Conservation (phyloP, 768 basidiomycete genomes). For the Paxillus rubicundulus region DNA sequence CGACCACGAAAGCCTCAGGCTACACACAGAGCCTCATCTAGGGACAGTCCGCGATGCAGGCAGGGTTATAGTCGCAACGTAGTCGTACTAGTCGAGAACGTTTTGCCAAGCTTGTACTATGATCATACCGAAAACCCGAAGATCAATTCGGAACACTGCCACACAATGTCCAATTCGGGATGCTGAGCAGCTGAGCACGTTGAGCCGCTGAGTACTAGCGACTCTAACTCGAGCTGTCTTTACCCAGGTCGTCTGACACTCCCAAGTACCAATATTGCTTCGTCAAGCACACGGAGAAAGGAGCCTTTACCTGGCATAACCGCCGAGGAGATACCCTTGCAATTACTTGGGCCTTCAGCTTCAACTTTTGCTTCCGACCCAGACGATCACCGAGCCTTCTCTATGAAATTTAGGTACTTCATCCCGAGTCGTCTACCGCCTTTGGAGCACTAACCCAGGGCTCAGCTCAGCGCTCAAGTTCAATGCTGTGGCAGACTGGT, state of each 20-base stretch:
- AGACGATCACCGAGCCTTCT: constrained; percentile 3
- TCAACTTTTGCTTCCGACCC: too few relatives aligned
- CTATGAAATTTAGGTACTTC: constrained; percentile 38
- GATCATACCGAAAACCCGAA: neutral
- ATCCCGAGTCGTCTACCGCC: neutral
- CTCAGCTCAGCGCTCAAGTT: constrained; percentile 81
- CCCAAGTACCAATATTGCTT: neutral
- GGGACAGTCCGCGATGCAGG: too few relatives aligned
- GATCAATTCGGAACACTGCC: neutral
- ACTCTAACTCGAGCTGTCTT: neutral
- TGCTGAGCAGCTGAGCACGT: neutral
- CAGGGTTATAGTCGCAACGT: too few relatives aligned
- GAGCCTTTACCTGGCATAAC: constrained; percentile 1
- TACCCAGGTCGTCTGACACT: neutral
- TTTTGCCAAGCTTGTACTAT: too few relatives aligned
- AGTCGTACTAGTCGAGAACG: too few relatives aligned
- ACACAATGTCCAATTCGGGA: neutral
- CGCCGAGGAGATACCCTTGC: constrained; percentile 29
- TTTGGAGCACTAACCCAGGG: neutral
- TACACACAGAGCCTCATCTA: too few relatives aligned
- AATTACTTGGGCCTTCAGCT: constrained; percentile 1
- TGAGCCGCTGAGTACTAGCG: neutral
- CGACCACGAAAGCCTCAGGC: too few relatives aligned
- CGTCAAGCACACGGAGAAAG: constrained; percentile 3
- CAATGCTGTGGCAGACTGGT: constrained; percentile 90